Base-by-base conservation (phyloP, 2,329 filamentous ascomycete species). In the Pseudopithomyces chartarum region DNA sequence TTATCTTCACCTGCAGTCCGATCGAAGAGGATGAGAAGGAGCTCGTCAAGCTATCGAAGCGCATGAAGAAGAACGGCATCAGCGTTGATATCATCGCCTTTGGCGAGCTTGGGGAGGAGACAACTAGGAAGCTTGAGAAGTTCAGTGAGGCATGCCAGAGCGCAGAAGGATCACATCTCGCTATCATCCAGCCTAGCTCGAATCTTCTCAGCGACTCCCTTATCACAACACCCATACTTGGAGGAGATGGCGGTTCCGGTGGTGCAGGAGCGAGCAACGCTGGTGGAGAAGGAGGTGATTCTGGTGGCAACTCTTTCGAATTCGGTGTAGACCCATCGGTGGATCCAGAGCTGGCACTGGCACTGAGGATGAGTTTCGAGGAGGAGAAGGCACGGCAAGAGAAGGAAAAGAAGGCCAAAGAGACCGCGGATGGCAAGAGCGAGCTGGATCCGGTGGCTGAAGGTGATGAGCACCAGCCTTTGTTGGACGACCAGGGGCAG, bases 41-140 rank as follows among this genome's bases (percentile, higher is more conserved):
- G 52, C 86, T 99, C 49, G 85, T 93, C 60, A 91, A 91, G 73
- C 85, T 99, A 29, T 93, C 95, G 43, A 96, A 95, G 82, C 96
- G 95, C 81, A 98, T 98, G 92, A 99, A 98, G 87, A 99, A 99
- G 85, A 90, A 89, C 78, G 94, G 91, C 72, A 91, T 97, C 58
- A 91, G 89, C 59, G 91, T 99, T 73, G 95, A 99, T 77, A 94
- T 99, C 71, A 86, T 99, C 59, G 87, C 94, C 45, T 99, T 99
- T 70, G 95, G 95, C 65, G 94, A 99, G 69, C 85, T 97, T 52
- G 91, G 95, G 64, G 91, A 93, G 67, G 91, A 96, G 64, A 92
- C 89, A 61, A 90, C 90, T 54, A 87, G 90, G 75, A 98, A 98
- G 81, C 87, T 99, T 52, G 88, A 92, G 72, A 89, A 91, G 26